These are phyloP conservation scores for Zygoascus hellenicus DNA, from an alignment of 1,139 yeast species.

Conservation along the genomic window DNA sequence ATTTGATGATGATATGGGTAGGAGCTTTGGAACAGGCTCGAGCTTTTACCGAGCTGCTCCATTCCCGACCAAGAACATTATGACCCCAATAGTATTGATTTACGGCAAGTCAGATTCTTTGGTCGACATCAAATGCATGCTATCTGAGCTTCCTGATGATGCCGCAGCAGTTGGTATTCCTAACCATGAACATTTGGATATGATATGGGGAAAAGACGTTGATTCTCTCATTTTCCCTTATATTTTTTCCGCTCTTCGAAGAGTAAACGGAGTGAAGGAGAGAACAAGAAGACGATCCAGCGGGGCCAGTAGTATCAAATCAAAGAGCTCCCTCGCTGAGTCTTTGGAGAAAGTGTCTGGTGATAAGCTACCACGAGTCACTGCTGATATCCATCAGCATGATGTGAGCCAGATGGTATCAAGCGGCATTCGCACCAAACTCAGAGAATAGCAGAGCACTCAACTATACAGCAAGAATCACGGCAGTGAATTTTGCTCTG, in stretches of 20 bases:
- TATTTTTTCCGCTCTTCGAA: slow-evolving; percentile 35
- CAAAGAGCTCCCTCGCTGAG: too few species aligned
- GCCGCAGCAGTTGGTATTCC: slow-evolving; percentile 42
- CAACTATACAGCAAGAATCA: too few species aligned
- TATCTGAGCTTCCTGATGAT: slow-evolving; percentile 45
- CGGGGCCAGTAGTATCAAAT: too few species aligned
- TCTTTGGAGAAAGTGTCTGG: too few species aligned
- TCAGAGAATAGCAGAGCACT: too few species aligned
- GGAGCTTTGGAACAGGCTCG: slow-evolving; percentile 22
- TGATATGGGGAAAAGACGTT: slow-evolving; percentile 79
- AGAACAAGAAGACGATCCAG: too few species aligned
- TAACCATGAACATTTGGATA: slow-evolving; percentile 77
- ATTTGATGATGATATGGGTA: slow-evolving; percentile 60
- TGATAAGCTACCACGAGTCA: too few species aligned
- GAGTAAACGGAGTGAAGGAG: neutral
- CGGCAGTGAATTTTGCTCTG: too few species aligned
- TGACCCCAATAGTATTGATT: slow-evolving; percentile 63
- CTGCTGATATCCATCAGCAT: too few species aligned
- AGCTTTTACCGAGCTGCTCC: slow-evolving; percentile 54
- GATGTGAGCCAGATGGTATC: too few species aligned
- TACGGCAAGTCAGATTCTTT: slow-evolving; percentile 80
- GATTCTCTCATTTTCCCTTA: slow-evolving; percentile 48
- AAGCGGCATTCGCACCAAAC: too few species aligned
- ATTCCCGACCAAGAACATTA: slow-evolving; percentile 60
- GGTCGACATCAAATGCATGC: slow-evolving; percentile 77